Evolutionary conservation across 108 stramenopile genomes (phyloP), one percentile per base, ranked within the genome.

Genomic region (Nitzschia sp.): DNA sequence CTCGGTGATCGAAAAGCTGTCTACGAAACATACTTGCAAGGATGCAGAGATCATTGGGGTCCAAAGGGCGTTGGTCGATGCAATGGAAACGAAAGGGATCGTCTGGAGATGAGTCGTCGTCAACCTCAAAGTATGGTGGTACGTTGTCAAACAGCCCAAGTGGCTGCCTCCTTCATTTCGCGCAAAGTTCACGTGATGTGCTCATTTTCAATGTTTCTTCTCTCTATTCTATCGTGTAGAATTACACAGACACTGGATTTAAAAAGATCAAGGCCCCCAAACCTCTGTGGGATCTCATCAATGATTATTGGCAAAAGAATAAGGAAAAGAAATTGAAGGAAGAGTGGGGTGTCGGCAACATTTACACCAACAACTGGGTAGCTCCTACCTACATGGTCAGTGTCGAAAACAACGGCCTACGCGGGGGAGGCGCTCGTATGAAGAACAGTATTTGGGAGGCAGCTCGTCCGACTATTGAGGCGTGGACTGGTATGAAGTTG

Each of bases 401-500:
- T 46, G 85, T 95, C 36, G 94, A 93, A 54, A 79, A 93, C 54
- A 57, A 61, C n/a, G 65, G 58, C 17, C 76, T 90, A 5, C 71
- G 82, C 18, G 93, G 93, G 45, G 93, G 86, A 26, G 93, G 93
- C 38, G 31, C 70, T 28, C 31, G 55, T 1, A 46, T 94, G 17
- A 96, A 94, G 47, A 64, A 82, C 1, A 71, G 77, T 47, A 85
- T 95, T 49, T 95, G 91, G 91, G 82, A 90, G 29, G 88, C 85
- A 15, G 87, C 90, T 45, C 59, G 70, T 54, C 81, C 91, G 15
- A 75, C 83, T n/a, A 77, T 97, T 47, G 94, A 95, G 49, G 90
- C 89, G 55, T 98, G 97, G 97, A 91, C 95, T 0, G 93, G 94
- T 2, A 78, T 85, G 79, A 90, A 93, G 54, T 79, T 97, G 0